A percentile compares a stretch with the other conserved stretches of the same genome.
phyloP scores from a whole-genome alignment of 352 stramenopile genomes.

The Halophytophthora batemanensis region DNA sequence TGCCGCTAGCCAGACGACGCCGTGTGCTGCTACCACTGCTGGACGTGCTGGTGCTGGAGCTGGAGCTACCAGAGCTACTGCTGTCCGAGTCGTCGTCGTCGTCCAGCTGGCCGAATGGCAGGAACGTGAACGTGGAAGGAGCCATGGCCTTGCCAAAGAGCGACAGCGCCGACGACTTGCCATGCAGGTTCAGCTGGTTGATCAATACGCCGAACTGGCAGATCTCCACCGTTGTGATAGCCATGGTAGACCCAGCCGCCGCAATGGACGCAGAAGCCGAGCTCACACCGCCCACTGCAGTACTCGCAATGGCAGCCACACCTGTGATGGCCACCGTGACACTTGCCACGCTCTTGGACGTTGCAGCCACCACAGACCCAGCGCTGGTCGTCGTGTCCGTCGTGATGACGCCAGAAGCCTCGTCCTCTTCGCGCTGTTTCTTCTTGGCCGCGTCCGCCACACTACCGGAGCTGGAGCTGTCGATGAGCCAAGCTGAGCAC shows the following conservation, averaged over 20 bases:
- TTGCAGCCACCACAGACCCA: conserved; percentile 57
- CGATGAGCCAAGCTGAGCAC: conserved; percentile 58
- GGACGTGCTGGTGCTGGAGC: conserved; percentile 12
- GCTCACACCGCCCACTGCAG: conserved; percentile 37
- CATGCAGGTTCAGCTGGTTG: conserved; percentile 69
- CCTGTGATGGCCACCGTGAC: conserved; percentile 67
- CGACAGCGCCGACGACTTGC: conserved; percentile 65
- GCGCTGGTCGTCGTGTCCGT: conserved; percentile 57
- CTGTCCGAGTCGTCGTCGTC: conserved; percentile 21
- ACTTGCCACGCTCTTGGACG: conserved; percentile 65
- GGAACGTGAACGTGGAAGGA: conserved; percentile 69
- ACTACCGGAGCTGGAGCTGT: conserved; percentile 29
- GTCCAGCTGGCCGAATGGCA: conserved; percentile 65
- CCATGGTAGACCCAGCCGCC: conserved; percentile 55
- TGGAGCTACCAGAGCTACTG: conserved; percentile 22
- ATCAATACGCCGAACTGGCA: conserved; percentile 79
- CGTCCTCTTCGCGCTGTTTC: conserved; percentile 43
- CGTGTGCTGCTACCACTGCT: conserved; percentile 13
- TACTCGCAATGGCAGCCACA: conserved; percentile 72
- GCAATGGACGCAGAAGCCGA: conserved; percentile 44
- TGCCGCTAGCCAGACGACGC: conserved; percentile 30
- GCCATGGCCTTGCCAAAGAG: conserved; percentile 77
- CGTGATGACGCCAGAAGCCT: conserved; percentile 51
- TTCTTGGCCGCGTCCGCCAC: conserved; percentile 57
- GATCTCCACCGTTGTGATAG: conserved; percentile 73